phyloP scores from a whole-genome alignment of 1,284 basidiomycete genomes.

The Pseudozyma pruni region DNA sequence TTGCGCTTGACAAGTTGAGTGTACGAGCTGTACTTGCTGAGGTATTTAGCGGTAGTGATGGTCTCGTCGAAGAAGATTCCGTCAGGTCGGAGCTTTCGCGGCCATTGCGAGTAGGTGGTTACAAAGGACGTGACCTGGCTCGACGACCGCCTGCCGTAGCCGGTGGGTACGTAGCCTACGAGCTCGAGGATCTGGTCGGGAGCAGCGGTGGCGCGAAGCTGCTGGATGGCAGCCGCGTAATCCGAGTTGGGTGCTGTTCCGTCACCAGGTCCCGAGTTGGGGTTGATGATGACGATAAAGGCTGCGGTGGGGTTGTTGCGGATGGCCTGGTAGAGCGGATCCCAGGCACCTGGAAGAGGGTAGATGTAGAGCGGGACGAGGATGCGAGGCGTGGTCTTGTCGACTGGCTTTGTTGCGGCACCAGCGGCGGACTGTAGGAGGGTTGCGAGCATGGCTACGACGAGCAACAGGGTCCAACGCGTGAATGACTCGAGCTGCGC shows the following conservation, averaged over 20 bases:
- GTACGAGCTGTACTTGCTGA: slow-evolving; percentile 9
- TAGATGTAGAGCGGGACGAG: slow-evolving; percentile 30
- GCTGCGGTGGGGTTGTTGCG: slow-evolving; percentile 16
- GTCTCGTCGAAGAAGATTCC: slow-evolving; percentile 32
- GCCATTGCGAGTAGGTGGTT: slow-evolving; percentile 8
- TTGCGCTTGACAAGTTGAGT: slow-evolving; percentile 17
- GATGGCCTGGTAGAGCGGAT: slow-evolving; percentile 18
- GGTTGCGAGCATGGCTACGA: slow-evolving; percentile 9
- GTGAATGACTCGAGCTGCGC: no score
- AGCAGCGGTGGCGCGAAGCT: slow-evolving; percentile 6
- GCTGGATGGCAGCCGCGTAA: slow-evolving; percentile 12
- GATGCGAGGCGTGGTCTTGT: slow-evolving; percentile 20
- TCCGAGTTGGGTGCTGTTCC: slow-evolving; percentile 7
- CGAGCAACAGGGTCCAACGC: neutral
- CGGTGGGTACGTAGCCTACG: slow-evolving; percentile 22
- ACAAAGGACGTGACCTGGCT: slow-evolving; percentile 11
- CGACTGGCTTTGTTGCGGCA: neutral
- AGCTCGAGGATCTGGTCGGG: slow-evolving; percentile 13
- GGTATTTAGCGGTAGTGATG: neutral
- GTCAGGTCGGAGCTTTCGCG: slow-evolving; percentile 1
- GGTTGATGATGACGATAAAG: slow-evolving; percentile 27
- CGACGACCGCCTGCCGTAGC: slow-evolving; percentile 3
- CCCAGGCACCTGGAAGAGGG: slow-evolving; percentile 9
- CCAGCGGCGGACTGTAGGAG: slow-evolving; percentile 14
- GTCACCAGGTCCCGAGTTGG: slow-evolving; percentile 19